Conservation (phyloP, 2,329 filamentous ascomycete species). For the Paecilomyces sp. region DNA sequence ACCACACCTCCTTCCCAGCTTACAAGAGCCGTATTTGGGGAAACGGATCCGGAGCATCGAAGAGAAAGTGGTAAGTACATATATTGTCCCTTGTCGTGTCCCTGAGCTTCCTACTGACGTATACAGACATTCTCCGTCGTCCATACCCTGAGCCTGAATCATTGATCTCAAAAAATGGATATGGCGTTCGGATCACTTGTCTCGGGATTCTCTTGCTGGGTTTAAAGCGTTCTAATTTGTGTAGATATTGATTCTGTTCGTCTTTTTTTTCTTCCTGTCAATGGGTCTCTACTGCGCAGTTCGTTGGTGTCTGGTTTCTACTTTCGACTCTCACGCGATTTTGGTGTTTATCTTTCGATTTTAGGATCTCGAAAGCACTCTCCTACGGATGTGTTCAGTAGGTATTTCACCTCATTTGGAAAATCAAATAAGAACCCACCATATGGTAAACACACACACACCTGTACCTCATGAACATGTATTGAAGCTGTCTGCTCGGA, state of each 20-base stretch:
- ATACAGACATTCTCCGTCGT: not conserved
- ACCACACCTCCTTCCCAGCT: conserved; percentile 38
- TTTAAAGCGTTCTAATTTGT: not conserved
- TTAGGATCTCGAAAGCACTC: not conserved
- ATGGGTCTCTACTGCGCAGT: not conserved
- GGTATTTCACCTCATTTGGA: too few species aligned
- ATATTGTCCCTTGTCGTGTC: too few species aligned
- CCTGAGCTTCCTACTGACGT: too few species aligned
- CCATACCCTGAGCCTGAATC: not conserved
- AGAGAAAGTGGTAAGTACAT: not conserved
- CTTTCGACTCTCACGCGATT: not conserved
- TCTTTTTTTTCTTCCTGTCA: not conserved
- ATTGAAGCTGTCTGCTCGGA: too few species aligned
- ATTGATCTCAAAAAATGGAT: not conserved
- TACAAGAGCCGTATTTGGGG: conserved; percentile 39
- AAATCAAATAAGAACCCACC: too few species aligned
- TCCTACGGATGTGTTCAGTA: not conserved
- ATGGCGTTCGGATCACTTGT: not conserved
- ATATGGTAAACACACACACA: too few species aligned
- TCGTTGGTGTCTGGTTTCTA: not conserved
- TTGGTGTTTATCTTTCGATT: not conserved
- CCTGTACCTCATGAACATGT: too few species aligned
- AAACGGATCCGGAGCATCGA: conserved; percentile 5
- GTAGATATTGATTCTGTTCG: not conserved
- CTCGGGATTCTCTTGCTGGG: not conserved